Evolutionary conservation across 805 yeast species (phyloP).

Genomic region (Metschnikowia cubensis): DNA sequence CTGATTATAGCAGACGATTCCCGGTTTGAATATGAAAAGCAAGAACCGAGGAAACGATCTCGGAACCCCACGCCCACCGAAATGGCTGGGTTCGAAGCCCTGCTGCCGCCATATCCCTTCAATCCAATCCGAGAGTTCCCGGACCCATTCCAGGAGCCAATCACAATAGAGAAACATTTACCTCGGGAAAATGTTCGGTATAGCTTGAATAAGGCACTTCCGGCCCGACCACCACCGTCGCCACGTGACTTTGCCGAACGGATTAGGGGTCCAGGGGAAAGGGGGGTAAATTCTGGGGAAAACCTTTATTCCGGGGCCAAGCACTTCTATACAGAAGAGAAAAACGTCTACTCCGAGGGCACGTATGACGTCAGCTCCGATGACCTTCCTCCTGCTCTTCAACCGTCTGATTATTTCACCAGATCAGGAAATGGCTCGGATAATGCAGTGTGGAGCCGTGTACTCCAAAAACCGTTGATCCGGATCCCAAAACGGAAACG

Average conservation of each 20-base stretch:
- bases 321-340: background rate
- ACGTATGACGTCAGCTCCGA: background rate
- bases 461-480: background rate
- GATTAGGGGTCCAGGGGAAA: too few species aligned
- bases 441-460: background rate
- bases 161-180: background rate
- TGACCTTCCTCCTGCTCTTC: background rate
- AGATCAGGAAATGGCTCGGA: background rate
- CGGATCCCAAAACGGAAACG: background rate
- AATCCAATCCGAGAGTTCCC: background rate
- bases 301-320: too few species aligned
- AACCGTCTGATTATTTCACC: background rate
- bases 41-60: slow-evolving; percentile 25
- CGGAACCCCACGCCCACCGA: slow-evolving; percentile 30
- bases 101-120: background rate
- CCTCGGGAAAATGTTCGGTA: background rate
- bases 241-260: background rate
- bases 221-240: background rate
- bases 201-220: background rate
- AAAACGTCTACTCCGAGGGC: background rate
- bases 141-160: background rate
- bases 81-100: background rate
- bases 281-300: too few species aligned
- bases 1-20: slow-evolving; percentile 13
- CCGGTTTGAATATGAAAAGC: slow-evolving; percentile 28